These are phyloP conservation scores for Naganishia cerealis DNA, from an alignment of 1,284 basidiomycete species.

Conservation along the genomic window DNA sequence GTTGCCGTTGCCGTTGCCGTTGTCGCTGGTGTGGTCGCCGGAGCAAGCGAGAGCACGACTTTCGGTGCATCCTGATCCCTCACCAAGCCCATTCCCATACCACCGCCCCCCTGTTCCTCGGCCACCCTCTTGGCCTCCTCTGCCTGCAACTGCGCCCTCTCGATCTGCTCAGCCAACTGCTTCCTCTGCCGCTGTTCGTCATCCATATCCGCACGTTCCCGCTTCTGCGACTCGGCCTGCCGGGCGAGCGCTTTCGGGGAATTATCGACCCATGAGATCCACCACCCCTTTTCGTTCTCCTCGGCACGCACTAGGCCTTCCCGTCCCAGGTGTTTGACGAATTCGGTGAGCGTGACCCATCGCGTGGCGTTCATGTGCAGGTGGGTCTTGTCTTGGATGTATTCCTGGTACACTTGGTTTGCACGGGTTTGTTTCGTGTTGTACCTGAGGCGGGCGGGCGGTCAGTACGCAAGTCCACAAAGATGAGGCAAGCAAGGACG, in stretches of 20 bases:
- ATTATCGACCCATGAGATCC: slow-evolving; percentile 94
- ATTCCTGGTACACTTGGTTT: slow-evolving; percentile 97
- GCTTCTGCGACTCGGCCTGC: slow-evolving; percentile 84
- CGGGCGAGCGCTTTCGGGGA: slow-evolving; percentile 88
- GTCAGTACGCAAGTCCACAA: slow-evolving; percentile 15
- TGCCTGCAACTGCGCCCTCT: slow-evolving; percentile 63
- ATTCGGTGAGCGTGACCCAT: slow-evolving; percentile 95
- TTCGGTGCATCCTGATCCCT: slow-evolving; percentile 64
- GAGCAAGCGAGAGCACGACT: slow-evolving; percentile 28
- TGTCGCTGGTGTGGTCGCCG: slow-evolving; percentile 2
- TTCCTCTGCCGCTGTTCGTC: slow-evolving; percentile 91
- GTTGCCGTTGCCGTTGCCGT: slow-evolving; percentile 27
- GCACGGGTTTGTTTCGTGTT: slow-evolving; percentile 89
- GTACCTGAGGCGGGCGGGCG: slow-evolving; percentile 60
- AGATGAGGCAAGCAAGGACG: slow-evolving; percentile 31
- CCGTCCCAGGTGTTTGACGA: slow-evolving; percentile 85
- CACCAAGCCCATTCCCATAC: slow-evolving; percentile 58
- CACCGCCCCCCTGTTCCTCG: slow-evolving; percentile 33
- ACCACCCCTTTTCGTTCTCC: slow-evolving; percentile 97
- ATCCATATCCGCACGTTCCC: slow-evolving; percentile 84
- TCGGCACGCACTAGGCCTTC: slow-evolving; percentile 87
- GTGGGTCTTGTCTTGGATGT: slow-evolving; percentile 91
- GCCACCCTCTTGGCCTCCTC: slow-evolving; percentile 36
- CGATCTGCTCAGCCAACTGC: slow-evolving; percentile 90
- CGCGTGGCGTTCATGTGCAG: slow-evolving; percentile 98